Evolutionary conservation across 495 filamentous ascomycete genomes (phyloP), one percentile per base, ranked within the genome.

Genomic region (Daldinia caldariorum): DNA sequence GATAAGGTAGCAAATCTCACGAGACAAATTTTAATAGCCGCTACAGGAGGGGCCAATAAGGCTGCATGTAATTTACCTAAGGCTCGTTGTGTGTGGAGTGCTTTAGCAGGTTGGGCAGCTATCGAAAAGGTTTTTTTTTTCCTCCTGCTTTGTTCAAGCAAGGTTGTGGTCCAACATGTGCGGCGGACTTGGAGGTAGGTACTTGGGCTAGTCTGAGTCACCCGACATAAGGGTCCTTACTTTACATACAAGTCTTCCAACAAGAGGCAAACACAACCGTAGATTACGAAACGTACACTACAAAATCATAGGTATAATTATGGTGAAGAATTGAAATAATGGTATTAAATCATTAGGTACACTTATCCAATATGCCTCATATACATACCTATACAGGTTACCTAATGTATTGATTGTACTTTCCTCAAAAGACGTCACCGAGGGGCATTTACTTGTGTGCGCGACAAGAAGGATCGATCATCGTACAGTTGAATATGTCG

Each of bases 51-150:
- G 38, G 13, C 66, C 54, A 63, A 63, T 64, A 56, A 60, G 66
- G 55, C 51, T 66, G 16, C 12, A 37, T 35, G 18, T 55, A 55
- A 31, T 32, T 35, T 18, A 31, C n/a, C 29, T 47, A 58, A 38
- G 62, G 54, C 61, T 64, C 32, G 14, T 18, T 31, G 8, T 45
- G 32, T 59, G 61, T 53, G 45, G 54, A 54, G 49, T 41, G 32
- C 39, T 37, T 63, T 35, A 41, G 47, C 47, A 67, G 20, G 60
- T 71, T 71, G 69, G 69, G 69, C 69, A 71, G 69, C 69, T 67
- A 71, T 67, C 63, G 38, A 53, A 56, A 45, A 63, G 37, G 37
- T 29, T 51, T 66, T 66, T 55, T 65, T 18, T 59, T 56, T 26
- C 54, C 29, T 49, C 14, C 20, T 49, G 29, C 22, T 58, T 39